Base-by-base conservation (phyloP, 1,284 basidiomycete species). In the Kwoniella shivajii region DNA sequence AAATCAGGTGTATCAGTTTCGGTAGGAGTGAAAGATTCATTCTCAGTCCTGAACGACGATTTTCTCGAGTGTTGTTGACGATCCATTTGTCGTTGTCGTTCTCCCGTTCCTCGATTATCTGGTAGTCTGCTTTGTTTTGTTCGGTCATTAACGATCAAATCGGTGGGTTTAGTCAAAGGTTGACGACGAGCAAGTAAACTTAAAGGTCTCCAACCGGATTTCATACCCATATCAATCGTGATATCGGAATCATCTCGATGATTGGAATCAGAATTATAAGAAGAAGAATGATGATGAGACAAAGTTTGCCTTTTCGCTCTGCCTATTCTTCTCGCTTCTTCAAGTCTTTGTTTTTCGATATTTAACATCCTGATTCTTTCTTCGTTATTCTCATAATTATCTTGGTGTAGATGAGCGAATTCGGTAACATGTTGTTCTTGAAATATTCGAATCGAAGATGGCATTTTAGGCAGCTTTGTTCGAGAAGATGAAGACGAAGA, bases 241-340 rank as follows among this genome's bases (percentile, higher is more conserved):
- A 7, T 9, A 34, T 39, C 36, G 20, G 13, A 24, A 27, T 14
- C 4, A 4, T 9, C 7, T n/a, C n/a, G 6, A 11, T n/a, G 38
- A 22, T 16, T 50, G 20, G 18, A 22, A 50, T 34, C 27, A 5
- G 24, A 6, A 33, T 43, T 51, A 30, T 46, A 42, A 9, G 6
- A 22, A 11, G 41, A 22, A 24, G 24, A 22, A 9, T 14, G 24
- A 22, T 47, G 45, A 24, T 48, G 13, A 6, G 53, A 39, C 52
- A 66, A 31, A 24, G 56, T 62, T 49, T 61, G 50, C 27, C 68
- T 29, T 52, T 62, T 64, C 33, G 54, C 55, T 27, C 65, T 45
- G 5, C 66, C 66, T 13, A 57, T 24, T 42, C 59, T 42, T 42
- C 59, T 51, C 3, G 53, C 64, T 43, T 63, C 60, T 50, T 71